Base-by-base conservation (phyloP, 2,329 filamentous ascomycete genomes). In the Trichoderma citrinoviride region DNA sequence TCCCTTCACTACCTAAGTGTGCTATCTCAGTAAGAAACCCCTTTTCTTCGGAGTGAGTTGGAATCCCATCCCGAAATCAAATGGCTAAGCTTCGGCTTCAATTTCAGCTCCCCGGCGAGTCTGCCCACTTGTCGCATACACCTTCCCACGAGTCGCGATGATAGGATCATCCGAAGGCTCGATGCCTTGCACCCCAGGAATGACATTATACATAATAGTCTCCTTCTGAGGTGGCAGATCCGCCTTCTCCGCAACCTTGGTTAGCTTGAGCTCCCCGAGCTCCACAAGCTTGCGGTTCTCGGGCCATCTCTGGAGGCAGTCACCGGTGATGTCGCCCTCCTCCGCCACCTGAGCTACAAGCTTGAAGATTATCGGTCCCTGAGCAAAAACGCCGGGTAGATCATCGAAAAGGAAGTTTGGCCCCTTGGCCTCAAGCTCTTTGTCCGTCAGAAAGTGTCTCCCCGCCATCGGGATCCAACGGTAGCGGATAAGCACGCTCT, bases 101-200 rank as follows among this genome's bases (percentile, higher is more conserved):
- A 27, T 17, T 14, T 56, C 53, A 8, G 61, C 61, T 23, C 17
- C 41, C 44, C 61, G 43, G 29, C 61, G 61, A 47, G 61, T 64
- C 29, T 64, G 52, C 5, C 61, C 44, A 56, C 61, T 64, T 15
- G 27, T 25, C 6, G 8, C 15, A 27, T 64, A 64, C 5, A 64
- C 61, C 29, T 7, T 3, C 8, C 52, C 7, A 23, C 61, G 61
- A 43, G 44, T 27, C 7, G 61, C 61, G 5, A 64, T n/a, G 7
- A 64, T 23, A 29, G 61, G 61, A 33, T 64, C 61, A 41, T 33
- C 61, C 1, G 61, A 64, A 17, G 52, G 52, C 12, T 64, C 61
- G 19, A 64, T 57, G 14, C 61, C 61, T 14, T 19, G 25, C n/a
- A 64, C 61, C 2, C 53, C 61, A 25, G 61, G 61, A 17, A 57